Conservation (phyloP, 345 rosid genomes). For the Litchi chinensis region DNA sequence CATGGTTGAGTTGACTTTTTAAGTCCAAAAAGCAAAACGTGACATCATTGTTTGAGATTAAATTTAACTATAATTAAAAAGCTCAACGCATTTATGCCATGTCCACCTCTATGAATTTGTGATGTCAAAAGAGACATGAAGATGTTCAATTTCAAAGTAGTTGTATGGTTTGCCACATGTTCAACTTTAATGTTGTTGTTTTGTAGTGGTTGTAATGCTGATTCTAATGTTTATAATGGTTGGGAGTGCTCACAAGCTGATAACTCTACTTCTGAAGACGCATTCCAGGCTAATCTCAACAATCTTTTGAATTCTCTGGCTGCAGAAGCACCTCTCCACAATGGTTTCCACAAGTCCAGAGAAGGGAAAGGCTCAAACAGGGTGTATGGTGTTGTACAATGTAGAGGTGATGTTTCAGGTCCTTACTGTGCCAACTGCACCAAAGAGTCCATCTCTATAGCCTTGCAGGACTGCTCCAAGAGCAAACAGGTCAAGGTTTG, state of each 20-base stretch:
- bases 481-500: constrained; percentile 34
- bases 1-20: not conserved
- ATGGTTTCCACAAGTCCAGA: constrained; percentile 33
- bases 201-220: constrained; percentile 25
- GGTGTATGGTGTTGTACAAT: constrained; percentile 42
- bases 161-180: constrained; percentile 7
- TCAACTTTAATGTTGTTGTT: constrained; percentile 20
- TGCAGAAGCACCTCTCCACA: constrained; percentile 22
- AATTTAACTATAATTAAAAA: not conserved
- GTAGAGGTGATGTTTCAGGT: constrained; percentile 42
- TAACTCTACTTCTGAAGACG: constrained; percentile 23
- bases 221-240: constrained; percentile 26
- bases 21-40: not conserved
- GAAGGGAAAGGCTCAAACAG: constrained; percentile 28
- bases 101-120: not conserved
- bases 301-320: constrained; percentile 30
- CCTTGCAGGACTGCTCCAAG: constrained; percentile 22
- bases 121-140: constrained; percentile 4
- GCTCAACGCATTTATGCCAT: not conserved
- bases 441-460: constrained; percentile 22
- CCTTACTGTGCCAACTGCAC: constrained; percentile 37
- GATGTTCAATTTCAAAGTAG: constrained; percentile 10
- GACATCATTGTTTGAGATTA: not conserved
- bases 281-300: constrained; percentile 31
- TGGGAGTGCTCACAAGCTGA: constrained; percentile 31